phyloP scores from a whole-genome alignment of 306 rosid species.

The Quercus engelmannii region DNA sequence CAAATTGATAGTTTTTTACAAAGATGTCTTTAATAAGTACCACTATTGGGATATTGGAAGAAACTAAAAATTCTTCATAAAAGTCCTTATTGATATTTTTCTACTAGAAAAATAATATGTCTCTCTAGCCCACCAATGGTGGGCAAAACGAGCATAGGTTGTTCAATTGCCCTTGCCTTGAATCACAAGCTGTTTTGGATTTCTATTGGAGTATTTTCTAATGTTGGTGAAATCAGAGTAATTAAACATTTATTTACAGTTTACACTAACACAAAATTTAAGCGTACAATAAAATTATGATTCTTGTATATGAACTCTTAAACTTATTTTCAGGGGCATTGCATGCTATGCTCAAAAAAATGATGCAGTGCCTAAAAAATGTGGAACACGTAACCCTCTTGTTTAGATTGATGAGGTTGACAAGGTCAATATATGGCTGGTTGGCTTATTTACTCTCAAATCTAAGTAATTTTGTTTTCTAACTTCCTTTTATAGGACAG shows the following conservation, averaged over 20 bases:
- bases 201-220: slow-evolving; percentile 93
- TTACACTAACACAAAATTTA: no score
- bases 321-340: no score
- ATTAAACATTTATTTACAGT: background rate
- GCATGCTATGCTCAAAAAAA: no score
- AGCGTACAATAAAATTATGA: no score
- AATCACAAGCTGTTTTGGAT: slow-evolving; percentile 85
- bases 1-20: no score
- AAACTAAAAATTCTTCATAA: no score
- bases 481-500: background rate
- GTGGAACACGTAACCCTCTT: slow-evolving; percentile 96
- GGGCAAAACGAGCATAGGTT: slow-evolving; percentile 79
- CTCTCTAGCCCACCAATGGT: no score
- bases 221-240: slow-evolving; percentile 99
- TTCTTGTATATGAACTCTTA: no score
- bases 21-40: no score
- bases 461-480: background rate
- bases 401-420: slow-evolving; percentile 97
- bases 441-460: slow-evolving; percentile 20
- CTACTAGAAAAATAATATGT: no score
- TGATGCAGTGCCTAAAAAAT: slow-evolving; percentile 30
- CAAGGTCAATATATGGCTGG: slow-evolving; percentile 53
- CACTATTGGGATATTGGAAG: no score
- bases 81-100: no score
- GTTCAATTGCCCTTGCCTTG: slow-evolving; percentile 95